These are phyloP conservation scores for Diaporthe australafricana DNA, from an alignment of 2,329 filamentous ascomycete species.

Conservation along the genomic window DNA sequence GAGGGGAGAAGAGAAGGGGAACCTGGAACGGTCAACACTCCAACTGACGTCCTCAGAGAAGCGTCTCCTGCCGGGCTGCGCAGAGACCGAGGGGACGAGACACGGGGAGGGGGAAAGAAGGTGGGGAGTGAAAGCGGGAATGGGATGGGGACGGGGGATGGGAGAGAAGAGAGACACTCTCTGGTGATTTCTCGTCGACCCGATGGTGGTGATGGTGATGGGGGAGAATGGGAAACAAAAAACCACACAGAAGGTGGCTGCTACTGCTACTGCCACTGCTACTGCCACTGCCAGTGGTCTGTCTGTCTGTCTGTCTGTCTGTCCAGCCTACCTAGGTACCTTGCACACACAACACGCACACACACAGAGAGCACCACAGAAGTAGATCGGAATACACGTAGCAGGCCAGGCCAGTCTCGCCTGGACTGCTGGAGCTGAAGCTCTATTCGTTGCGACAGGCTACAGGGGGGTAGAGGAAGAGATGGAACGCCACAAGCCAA, in stretches of 20 bases:
- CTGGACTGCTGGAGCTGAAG: constrained; percentile 16
- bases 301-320: too few species aligned
- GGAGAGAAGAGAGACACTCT: constrained; percentile 31
- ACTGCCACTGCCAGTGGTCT: background rate
- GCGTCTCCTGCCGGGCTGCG: background rate
- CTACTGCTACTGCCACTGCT: background rate
- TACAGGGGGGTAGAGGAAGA: background rate
- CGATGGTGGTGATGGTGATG: constrained; percentile 29
- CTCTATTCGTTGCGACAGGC: constrained; percentile 22
- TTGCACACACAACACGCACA: background rate
- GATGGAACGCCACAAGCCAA: constrained; percentile 12
- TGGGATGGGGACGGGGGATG: constrained; percentile 20
- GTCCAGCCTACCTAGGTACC: background rate
- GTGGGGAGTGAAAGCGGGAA: background rate
- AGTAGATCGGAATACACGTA: constrained; percentile 17
- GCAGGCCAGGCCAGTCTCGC: constrained; percentile 14
- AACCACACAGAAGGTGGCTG: constrained; percentile 12
- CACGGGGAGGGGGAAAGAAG: constrained; percentile 11
- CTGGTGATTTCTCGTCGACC: constrained; percentile 34
- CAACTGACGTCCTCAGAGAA: constrained; percentile 23
- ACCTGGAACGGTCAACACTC: constrained; percentile 38
- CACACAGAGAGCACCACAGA: constrained; percentile 1
- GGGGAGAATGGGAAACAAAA: constrained; percentile 15
- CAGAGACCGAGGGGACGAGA: background rate
- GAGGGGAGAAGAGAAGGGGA: constrained; percentile 24